phyloP scores from a whole-genome alignment of 1,284 basidiomycete genomes.

The Meira nashicola region DNA sequence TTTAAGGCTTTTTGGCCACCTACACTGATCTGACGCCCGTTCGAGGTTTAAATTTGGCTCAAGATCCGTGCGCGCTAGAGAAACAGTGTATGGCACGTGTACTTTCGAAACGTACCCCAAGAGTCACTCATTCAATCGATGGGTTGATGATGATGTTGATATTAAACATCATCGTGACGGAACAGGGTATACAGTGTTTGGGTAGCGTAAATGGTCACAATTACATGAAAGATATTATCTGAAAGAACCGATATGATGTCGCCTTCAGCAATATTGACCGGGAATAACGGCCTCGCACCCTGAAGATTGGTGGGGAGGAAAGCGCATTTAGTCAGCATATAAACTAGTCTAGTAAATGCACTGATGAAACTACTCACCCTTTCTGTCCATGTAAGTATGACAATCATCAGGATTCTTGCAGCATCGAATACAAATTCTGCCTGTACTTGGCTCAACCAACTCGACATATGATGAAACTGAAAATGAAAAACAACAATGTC shows the following conservation, averaged over 20 bases:
- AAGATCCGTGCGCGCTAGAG: too few relatives aligned
- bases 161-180: neutral
- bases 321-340: neutral
- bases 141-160: neutral
- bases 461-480: conserved; percentile 33
- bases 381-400: conserved; percentile 17
- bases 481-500: neutral
- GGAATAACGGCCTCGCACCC: conserved; percentile 23
- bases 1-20: too few relatives aligned
- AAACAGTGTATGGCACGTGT: too few relatives aligned
- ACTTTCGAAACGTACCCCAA: too few relatives aligned
- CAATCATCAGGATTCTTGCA: conserved; percentile 34
- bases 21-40: too few relatives aligned
- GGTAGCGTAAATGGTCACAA: too few relatives aligned
- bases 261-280: conserved; percentile 19
- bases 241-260: too few relatives aligned
- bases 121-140: too few relatives aligned
- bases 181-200: neutral
- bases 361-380: neutral
- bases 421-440: conserved; percentile 46
- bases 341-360: neutral
- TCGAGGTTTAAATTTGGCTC: too few relatives aligned
- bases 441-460: conserved; percentile 39
- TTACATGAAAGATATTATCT: too few relatives aligned
- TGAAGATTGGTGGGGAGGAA: neutral